These are phyloP conservation scores for Aspergillus sp. DNA, from an alignment of 2,329 filamentous ascomycete genomes.

Conservation along the genomic window DNA sequence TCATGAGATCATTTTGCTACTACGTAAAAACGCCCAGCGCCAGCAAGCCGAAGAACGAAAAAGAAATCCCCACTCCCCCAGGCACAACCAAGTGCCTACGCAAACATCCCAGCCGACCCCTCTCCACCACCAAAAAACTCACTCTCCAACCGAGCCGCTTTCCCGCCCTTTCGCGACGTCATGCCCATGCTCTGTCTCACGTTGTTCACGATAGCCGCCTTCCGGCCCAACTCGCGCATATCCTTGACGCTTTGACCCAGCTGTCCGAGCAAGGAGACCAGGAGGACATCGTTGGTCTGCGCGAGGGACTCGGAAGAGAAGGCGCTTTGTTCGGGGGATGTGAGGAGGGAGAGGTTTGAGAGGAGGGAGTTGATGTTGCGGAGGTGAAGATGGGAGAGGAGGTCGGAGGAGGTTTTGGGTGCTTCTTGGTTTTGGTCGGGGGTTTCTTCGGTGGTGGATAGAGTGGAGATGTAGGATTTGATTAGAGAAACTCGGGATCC, in stretches of 20 bases:
- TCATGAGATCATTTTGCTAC: conserved; percentile 2
- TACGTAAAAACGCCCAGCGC: conserved; percentile 1
- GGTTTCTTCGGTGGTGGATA: conserved; percentile 57
- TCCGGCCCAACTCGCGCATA: conserved; percentile 67
- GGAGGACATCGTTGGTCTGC: conserved; percentile 75
- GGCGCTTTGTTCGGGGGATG: conserved; percentile 59
- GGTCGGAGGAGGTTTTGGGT: conserved; percentile 33
- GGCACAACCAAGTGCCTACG: not conserved
- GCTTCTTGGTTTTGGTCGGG: conserved; percentile 22
- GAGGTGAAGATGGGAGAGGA: conserved; percentile 64
- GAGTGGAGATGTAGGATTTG: conserved; percentile 65
- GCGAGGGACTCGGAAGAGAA: conserved; percentile 66
- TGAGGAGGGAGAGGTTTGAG: conserved; percentile 72
- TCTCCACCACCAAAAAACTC: conserved; percentile 17
- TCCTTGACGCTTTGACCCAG: conserved; percentile 66
- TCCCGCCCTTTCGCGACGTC: conserved; percentile 16
- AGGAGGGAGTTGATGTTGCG: conserved; percentile 84
- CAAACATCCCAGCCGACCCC: conserved; percentile 4
- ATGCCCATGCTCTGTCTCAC: conserved; percentile 13
- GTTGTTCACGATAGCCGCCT: conserved; percentile 56
- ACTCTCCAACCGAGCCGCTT: conserved; percentile 20
- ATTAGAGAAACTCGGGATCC: conserved; percentile 68
- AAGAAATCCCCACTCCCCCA: not conserved
- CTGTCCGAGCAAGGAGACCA: conserved; percentile 68
- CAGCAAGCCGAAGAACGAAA: not conserved